phyloP scores from a whole-genome alignment of 306 rosid genomes.

The Ochetophila trinervis region DNA sequence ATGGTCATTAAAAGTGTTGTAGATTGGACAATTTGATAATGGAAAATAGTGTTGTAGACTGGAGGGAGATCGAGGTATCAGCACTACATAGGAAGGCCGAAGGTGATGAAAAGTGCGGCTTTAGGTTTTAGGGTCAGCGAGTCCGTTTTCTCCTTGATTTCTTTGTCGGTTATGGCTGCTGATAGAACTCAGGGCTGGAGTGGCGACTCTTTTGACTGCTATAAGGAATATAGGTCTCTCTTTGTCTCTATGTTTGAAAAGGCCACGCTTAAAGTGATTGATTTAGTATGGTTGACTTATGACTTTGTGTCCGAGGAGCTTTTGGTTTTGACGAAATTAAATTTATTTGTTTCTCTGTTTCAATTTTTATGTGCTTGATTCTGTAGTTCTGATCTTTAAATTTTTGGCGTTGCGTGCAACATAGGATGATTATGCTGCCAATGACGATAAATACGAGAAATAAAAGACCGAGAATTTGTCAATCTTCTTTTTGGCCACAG shows the following conservation, averaged over 20 bases:
- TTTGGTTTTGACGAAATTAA: neutral
- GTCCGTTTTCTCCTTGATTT: conserved; percentile 68
- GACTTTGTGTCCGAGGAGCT: neutral
- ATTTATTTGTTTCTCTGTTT: neutral
- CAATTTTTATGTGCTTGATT: neutral
- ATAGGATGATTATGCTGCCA: conserved; percentile 89
- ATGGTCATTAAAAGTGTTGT: no score
- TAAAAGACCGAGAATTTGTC: conserved; percentile 53
- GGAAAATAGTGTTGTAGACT: no score
- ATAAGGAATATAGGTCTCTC: conserved; percentile 86
- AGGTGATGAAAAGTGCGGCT: conserved; percentile 54
- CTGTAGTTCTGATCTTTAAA: neutral
- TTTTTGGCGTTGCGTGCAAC: conserved; percentile 15
- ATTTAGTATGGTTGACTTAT: conserved; percentile 52
- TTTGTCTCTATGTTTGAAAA: conserved; percentile 46
- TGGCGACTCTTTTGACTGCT: conserved; percentile 95
- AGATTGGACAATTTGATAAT: no score
- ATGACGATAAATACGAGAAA: conserved; percentile 55
- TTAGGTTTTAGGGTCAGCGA: conserved; percentile 82
- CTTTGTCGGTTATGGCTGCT: conserved; percentile 98
- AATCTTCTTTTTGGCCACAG: conserved; percentile 87
- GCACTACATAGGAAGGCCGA: conserved; percentile 11
- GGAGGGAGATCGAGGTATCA: conserved; percentile 34
- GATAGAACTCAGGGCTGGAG: conserved; percentile 98
- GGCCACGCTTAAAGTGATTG: conserved; percentile 62